Percentiles rank a stretch among this genome's conserved stretches.
phyloP scores from a whole-genome alignment of 208 protist genomes.

The Crithidia sp. region DNA sequence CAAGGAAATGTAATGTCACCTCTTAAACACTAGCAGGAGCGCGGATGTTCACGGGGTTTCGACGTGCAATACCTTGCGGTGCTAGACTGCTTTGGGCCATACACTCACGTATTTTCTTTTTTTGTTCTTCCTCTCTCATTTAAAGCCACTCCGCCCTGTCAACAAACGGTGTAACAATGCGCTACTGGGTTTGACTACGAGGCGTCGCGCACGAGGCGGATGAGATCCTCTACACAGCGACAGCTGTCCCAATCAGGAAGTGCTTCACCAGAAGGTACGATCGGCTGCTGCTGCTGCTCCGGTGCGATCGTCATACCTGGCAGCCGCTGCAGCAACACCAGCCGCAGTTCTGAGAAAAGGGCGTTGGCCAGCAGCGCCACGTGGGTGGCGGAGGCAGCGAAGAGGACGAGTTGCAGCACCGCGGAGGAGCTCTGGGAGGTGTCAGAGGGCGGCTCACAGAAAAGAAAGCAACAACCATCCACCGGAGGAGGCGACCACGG shows the following conservation, averaged over 20 bases:
- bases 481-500: not conserved
- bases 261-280: too few relatives aligned
- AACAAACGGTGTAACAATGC: too few relatives aligned
- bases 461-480: constrained; percentile 18
- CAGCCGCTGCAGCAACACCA: constrained; percentile 19
- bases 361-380: not conserved
- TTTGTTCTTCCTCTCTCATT: not conserved
- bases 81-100: not conserved
- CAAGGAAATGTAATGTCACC: too few relatives aligned
- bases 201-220: not conserved
- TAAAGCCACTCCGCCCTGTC: too few relatives aligned
- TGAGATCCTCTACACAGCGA: not conserved
- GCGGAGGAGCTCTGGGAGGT: not conserved
- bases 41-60: too few relatives aligned
- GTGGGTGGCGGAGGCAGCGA: not conserved
- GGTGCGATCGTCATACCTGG: constrained; percentile 14
- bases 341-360: constrained; percentile 14
- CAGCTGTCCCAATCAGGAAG: not conserved
- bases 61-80: too few relatives aligned
- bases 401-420: constrained; percentile 14
- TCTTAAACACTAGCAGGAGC: too few relatives aligned
- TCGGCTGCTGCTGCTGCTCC: not conserved
- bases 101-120: not conserved
- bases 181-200: not conserved
- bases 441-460: constrained; percentile 4